Conservation (phyloP, 2,329 filamentous ascomycete genomes). For the Monilinia laxa region DNA sequence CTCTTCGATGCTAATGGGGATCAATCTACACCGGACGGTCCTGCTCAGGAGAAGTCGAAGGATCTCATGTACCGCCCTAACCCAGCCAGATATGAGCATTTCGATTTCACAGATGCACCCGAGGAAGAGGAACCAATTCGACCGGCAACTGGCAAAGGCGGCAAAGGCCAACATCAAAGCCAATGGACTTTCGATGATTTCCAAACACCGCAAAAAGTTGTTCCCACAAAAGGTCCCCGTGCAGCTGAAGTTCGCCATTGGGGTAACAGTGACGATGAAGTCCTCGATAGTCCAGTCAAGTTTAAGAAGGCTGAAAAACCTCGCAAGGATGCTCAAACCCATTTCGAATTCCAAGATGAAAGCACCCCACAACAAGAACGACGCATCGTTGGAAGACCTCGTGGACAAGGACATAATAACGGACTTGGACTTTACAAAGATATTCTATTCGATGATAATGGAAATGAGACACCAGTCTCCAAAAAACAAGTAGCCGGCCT, state of each 20-base stretch:
- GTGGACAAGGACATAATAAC: slow-evolving; percentile 62
- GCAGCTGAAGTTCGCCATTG: slow-evolving; percentile 74
- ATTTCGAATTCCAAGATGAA: slow-evolving; percentile 83
- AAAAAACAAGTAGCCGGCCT: slow-evolving; percentile 44
- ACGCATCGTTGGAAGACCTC: slow-evolving; percentile 48
- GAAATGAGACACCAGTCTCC: slow-evolving; percentile 29
- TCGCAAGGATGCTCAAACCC: slow-evolving; percentile 75
- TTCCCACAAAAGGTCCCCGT: slow-evolving; percentile 59
- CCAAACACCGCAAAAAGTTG: slow-evolving; percentile 72
- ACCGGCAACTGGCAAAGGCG: slow-evolving; percentile 30
- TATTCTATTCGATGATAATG: slow-evolving; percentile 64
- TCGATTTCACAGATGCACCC: slow-evolving; percentile 71
- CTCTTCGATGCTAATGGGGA: slow-evolving; percentile 61
- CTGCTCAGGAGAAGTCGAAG: slow-evolving; percentile 45
- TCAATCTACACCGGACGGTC: slow-evolving; percentile 44
- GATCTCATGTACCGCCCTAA: slow-evolving; percentile 59
- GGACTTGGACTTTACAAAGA: slow-evolving; percentile 75
- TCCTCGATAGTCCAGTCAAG: slow-evolving; percentile 57
- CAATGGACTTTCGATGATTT: slow-evolving; percentile 92
- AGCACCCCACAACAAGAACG: slow-evolving; percentile 56
- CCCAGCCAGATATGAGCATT: slow-evolving; percentile 80
- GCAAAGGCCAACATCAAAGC: slow-evolving; percentile 62
- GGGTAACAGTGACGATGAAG: slow-evolving; percentile 67
- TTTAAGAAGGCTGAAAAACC: slow-evolving; percentile 61
- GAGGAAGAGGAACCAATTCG: slow-evolving; percentile 38